phyloP scores from a whole-genome alignment of 306 rosid species.

The Rosa lucieae region DNA sequence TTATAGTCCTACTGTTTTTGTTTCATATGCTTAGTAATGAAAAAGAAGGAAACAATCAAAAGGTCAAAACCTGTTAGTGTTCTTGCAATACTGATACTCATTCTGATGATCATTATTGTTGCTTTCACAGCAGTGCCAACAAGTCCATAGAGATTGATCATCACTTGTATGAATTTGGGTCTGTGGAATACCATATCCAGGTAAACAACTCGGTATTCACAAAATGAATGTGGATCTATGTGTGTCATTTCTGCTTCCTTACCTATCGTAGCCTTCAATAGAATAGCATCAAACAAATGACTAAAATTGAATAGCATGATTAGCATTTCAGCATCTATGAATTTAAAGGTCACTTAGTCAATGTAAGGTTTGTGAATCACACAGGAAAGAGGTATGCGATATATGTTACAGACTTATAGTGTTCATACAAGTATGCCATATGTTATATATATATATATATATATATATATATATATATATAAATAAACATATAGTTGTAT shows the following conservation, averaged over 20 bases:
- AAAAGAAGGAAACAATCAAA: neutral
- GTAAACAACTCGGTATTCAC: constrained; percentile 29
- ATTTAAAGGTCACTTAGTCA: neutral
- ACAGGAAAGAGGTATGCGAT: neutral
- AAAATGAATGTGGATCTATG: neutral
- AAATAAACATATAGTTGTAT: neutral
- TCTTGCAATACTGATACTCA: neutral
- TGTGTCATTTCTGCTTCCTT: neutral
- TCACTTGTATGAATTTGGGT: constrained; percentile 78
- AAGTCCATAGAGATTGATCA: constrained; percentile 72
- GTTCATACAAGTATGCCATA: neutral
- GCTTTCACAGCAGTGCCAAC: constrained; percentile 55
- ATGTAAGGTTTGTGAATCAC: neutral
- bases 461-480: no score
- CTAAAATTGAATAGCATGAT: neutral
- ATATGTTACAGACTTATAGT: neutral
- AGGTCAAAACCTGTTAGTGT: neutral
- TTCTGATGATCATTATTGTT: constrained; percentile 19
- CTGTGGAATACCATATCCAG: constrained; percentile 73
- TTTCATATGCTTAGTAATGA: neutral
- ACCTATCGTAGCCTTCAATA: neutral
- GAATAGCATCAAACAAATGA: neutral
- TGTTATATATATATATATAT: neutral
- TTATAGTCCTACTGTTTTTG: neutral
- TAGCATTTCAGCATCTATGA: neutral